Base-by-base conservation (phyloP, 2,329 filamentous ascomycete genomes). In the Rosellinia necatrix region DNA sequence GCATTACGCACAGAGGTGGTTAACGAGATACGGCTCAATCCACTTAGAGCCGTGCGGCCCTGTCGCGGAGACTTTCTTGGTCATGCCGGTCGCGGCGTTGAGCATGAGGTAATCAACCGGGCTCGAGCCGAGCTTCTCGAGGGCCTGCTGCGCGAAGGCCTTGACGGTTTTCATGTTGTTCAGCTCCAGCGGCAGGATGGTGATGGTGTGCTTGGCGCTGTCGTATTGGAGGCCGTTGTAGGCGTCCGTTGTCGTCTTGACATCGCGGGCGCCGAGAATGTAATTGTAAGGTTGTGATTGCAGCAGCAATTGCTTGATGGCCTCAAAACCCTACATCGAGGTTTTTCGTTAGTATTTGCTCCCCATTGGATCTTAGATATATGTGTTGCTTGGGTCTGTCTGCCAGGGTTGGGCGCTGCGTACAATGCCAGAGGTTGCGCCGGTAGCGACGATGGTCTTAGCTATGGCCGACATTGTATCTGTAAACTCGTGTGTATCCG, bases 401-500 rank as follows among this genome's bases (percentile, higher is more conserved):
- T 29, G 41, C 8, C 15, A 15, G 15, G 8, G 35, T 22, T 27
- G 27, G 30, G 38, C 12, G 8, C 42, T 10, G 8, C 74, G 56
- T 71, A 81, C 79, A 43, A 82, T 63, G 43, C 79, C 79, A 3
- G 78, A 81, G 7, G 78, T 76, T 42, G 73, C 73, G 22, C 79
- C 79, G 0, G 79, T 82, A 4, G 79, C 79, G 13, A 82, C 72
- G 35, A 82, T 67, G 4, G 78, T 81, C 66, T 81, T 81, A 54
- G 71, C 68, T n/a, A 74, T 54, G 34, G 68, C 62, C 15, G 74
- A 60, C 75, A 78, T 78, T 15, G 41, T n/a, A n/a, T n/a, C n/a
- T n/a, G n/a, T 47, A 30, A 38, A 21, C 9, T 46, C 12, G 13
- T 5, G 10, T 19, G n/a, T 46, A 25, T n/a, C 35, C n/a, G 19